These are phyloP conservation scores for Curvularia lunata DNA, from an alignment of 2,329 filamentous ascomycete species.

Conservation along the genomic window DNA sequence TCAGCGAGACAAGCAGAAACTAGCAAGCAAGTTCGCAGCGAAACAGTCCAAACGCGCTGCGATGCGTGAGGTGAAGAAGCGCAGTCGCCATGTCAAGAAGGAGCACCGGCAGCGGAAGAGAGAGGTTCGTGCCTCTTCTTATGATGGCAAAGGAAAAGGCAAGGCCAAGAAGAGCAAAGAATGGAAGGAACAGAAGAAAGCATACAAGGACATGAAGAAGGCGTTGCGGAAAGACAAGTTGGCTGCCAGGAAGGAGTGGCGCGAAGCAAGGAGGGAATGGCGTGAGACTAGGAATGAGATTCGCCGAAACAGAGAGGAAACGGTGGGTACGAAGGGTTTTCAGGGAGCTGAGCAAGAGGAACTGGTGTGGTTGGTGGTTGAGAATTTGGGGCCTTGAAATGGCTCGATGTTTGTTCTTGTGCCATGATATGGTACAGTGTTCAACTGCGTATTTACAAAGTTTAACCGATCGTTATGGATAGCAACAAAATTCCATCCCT, in stretches of 20 bases:
- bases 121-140: slow-evolving; percentile 25
- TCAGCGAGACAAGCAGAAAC: slow-evolving; percentile 20
- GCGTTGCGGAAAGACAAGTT: slow-evolving; percentile 24
- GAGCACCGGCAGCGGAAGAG: slow-evolving; percentile 26
- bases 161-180: slow-evolving; percentile 31
- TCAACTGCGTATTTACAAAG: background rate
- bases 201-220: slow-evolving; percentile 32
- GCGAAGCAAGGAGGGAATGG: slow-evolving; percentile 15
- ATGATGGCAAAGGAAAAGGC: slow-evolving; percentile 19
- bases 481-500: background rate
- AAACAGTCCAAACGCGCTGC: slow-evolving; percentile 27
- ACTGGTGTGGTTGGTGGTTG: slow-evolving; percentile 42
- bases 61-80: slow-evolving; percentile 15
- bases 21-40: slow-evolving; percentile 28
- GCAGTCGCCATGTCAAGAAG: slow-evolving; percentile 24
- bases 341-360: slow-evolving; percentile 9
- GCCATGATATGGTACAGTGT: background rate
- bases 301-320: slow-evolving; percentile 3
- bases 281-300: slow-evolving; percentile 3
- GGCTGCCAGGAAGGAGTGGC: slow-evolving; percentile 27
- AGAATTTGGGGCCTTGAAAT: slow-evolving; percentile 29
- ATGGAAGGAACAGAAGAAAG: slow-evolving; percentile 33
- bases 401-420: background rate
- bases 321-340: background rate
- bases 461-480: background rate